phyloP scores from a whole-genome alignment of 805 yeast species.

The Candida golubevii region DNA sequence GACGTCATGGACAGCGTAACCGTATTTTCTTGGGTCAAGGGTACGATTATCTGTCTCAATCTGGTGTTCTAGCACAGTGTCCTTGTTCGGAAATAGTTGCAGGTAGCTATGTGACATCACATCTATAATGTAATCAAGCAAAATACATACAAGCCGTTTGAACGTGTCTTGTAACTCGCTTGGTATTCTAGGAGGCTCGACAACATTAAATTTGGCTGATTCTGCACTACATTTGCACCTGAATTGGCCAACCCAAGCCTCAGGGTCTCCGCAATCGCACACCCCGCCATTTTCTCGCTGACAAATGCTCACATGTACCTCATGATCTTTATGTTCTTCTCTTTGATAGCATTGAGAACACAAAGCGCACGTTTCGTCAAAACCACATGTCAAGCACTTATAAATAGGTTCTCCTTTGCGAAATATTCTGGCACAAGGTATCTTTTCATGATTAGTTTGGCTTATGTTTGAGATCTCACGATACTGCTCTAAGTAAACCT shows the following conservation, averaged over 20 bases:
- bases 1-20: constrained; percentile 29
- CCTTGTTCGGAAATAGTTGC: constrained; percentile 31
- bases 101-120: constrained; percentile 49
- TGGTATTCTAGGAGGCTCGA: constrained; percentile 36
- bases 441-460: constrained; percentile 49
- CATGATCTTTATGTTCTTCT: constrained; percentile 68
- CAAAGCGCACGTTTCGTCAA: constrained; percentile 79
- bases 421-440: constrained; percentile 73
- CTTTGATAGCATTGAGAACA: constrained; percentile 74
- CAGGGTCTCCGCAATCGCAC: constrained; percentile 88
- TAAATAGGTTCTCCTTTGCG: constrained; percentile 78
- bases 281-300: constrained; percentile 72
- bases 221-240: constrained; percentile 40
- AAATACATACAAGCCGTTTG: constrained; percentile 39
- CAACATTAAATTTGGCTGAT: not conserved
- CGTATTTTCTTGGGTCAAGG: constrained; percentile 43
- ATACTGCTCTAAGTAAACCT: constrained; percentile 19
- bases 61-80: constrained; percentile 21
- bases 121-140: constrained; percentile 59
- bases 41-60: constrained; percentile 27
- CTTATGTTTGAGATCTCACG: not conserved
- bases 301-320: constrained; percentile 58
- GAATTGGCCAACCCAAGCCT: constrained; percentile 63
- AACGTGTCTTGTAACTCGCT: constrained; percentile 37
- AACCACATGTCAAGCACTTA: constrained; percentile 70